Conservation (phyloP, 1,284 basidiomycete species). For the Polyporus tsugae region DNA sequence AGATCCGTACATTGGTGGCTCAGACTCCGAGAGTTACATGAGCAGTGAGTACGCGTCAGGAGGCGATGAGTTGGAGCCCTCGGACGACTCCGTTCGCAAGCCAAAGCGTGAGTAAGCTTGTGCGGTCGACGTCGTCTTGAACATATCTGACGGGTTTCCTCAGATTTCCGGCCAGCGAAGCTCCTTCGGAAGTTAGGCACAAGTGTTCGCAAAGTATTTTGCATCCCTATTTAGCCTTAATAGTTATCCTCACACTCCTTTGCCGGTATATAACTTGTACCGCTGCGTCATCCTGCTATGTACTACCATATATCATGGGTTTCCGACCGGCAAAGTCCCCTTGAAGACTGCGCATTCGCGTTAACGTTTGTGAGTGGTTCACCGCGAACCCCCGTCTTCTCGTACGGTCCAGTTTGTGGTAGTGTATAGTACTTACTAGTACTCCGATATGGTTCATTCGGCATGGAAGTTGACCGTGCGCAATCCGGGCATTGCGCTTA, state of each 20-base stretch:
- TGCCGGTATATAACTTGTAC: background rate
- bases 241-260: background rate
- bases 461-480: no score
- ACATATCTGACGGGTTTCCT: background rate
- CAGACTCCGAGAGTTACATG: background rate
- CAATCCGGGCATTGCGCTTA: no score
- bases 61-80: background rate
- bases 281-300: no score
- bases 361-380: no score
- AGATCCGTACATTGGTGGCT: background rate
- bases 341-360: no score
- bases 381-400: no score
- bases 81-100: background rate
- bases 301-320: no score
- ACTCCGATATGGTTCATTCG: no score
- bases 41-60: background rate
- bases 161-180: background rate
- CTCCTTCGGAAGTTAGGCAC: background rate
- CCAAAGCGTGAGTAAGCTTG: background rate
- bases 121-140: background rate
- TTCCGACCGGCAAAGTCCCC: no score
- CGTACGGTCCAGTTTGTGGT: no score
- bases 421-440: no score
- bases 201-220: background rate
- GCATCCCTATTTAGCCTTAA: background rate